Evolutionary conservation across 1,139 yeast genomes (phyloP), one percentile per base, ranked within the genome.

Genomic region (Yamadazyma kanchanaburiensis): DNA sequence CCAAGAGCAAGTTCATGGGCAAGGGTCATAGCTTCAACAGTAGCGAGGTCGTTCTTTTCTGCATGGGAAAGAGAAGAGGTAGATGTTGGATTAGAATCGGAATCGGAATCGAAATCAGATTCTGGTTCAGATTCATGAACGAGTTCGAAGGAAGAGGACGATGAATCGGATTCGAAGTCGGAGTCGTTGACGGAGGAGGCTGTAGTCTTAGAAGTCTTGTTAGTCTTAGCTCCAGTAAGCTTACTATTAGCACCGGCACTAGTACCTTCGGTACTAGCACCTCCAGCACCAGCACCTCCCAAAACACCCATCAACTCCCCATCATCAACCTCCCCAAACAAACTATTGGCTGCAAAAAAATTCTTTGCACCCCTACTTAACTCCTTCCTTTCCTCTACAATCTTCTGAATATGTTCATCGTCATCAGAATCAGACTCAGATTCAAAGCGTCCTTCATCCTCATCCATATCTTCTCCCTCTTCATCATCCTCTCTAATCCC

Each of bases 1-100:
- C 96, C 96, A 20, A 87, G 60, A 0, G 98, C 98, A 28, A 94
- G 71, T 58, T 91, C 89, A 53, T 94, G 99, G 0, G 98, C 98
- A 49, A 91, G 67, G 0, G 98, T 91, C 98, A 94, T 94, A 5
- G 96, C 96, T 56, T 88, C 95, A 1, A 85, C 95, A 2, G 96
- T 88, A 15, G 94, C 94, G 40, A 89, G 67, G 40, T 87, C 95
- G 26, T 87, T 77, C 38, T 75, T 81, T 39, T 74, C 70, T 38
- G 74, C 64, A 46, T 80, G 83, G 12, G 64, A 57, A 12, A 64
- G 64, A 22, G 58, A 58, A 12, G 49, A 40, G 33, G 66, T 58
- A 11, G 48, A 57, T 23, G 64, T 71, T 30, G 70, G 74, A 26
- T 68, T 73, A 8, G 65, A 64, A n/a, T n/a, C n/a, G n/a, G n/a